A percentile compares a stretch with the other conserved stretches of the same genome.
These are phyloP conservation scores for Kokia cookei DNA, from an alignment of 441 rosid genomes.

Conservation along the genomic window DNA sequence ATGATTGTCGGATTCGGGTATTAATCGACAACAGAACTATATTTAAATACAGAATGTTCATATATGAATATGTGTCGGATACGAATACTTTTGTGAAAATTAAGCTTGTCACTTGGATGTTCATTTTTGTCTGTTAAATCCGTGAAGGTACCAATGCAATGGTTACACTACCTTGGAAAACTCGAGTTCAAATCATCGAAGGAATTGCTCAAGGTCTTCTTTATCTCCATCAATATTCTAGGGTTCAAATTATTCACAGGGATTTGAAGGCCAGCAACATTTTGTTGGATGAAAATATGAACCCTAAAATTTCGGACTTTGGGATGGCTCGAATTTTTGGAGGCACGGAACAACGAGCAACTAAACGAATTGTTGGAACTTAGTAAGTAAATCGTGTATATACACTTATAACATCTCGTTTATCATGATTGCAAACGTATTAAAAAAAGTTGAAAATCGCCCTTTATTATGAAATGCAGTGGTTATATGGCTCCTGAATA, in stretches of 20 bases:
- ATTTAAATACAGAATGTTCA: too few relatives aligned
- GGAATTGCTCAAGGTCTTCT: constrained; percentile 17
- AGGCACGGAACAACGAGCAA: constrained; percentile 9
- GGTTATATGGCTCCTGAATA: constrained; percentile 17
- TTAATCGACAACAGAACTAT: too few relatives aligned
- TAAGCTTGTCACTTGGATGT: background rate
- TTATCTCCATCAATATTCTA: constrained; percentile 5
- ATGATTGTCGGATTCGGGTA: too few relatives aligned
- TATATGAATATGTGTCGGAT: too few relatives aligned
- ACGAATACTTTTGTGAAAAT: background rate
- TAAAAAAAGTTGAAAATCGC: background rate
- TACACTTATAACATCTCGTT: background rate
- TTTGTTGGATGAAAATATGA: constrained; percentile 20
- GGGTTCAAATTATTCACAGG: constrained; percentile 21
- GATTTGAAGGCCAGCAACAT: constrained; percentile 27
- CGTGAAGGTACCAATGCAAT: background rate
- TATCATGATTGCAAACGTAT: background rate
- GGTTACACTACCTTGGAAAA: background rate
- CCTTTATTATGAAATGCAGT: background rate
- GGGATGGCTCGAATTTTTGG: constrained; percentile 26
- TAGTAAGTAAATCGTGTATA: background rate
- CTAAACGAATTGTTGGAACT: constrained; percentile 7
- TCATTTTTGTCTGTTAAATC: background rate
- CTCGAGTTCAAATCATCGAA: constrained; percentile 5
- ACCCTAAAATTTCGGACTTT: constrained; percentile 26